Base-by-base conservation (phyloP, 352 stramenopile genomes). In the Phytophthora nicotianae region DNA sequence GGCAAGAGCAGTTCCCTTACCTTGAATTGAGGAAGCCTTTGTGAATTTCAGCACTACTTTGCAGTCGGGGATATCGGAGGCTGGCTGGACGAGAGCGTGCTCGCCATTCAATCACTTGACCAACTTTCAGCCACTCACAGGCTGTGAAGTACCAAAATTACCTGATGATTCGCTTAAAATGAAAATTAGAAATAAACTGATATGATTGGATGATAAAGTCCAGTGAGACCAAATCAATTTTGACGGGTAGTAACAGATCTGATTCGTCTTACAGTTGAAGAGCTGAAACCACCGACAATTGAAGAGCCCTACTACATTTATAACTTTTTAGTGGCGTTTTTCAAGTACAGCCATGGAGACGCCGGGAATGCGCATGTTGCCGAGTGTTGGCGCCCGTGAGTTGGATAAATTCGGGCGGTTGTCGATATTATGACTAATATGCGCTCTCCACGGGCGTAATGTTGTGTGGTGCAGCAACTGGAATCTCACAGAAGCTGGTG, bases 11-110 rank as follows among this genome's bases (percentile, higher is more conserved):
- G 38, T 29, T 70, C 49, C 53, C 73, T 79, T 86, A 88, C 80
- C 78, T 89, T 79, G 68, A 80, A 79, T 87, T 87, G 82, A 90
- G 82, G 82, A 89, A 89, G 79, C 82, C 75, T 91, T 89, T 88
- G 82, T 89, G 82, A 88, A 27, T 91, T 91, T 89, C 75, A 90
- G 83, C 83, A 90, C 83, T 91, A 88, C 61, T 77, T 55, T 57
- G 65, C 59, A 53, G 5, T 35, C 27, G 20, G 21, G 27, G 62
- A 59, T 48, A 24, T 37, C 38, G 33, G 29, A 65, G 56, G 27
- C 17, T 26, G 37, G 37, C 20, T 13, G 21, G 45, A 58, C 57
- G 55, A 72, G 42, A 60, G 65, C 59, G 37, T 68, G 61, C 65
- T 69, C 59, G 75, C 82, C 82, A 91, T 86, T 89, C 82, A 91